Base-by-base conservation (phyloP, 1,284 basidiomycete genomes). In the Moesziomyces sp. region DNA sequence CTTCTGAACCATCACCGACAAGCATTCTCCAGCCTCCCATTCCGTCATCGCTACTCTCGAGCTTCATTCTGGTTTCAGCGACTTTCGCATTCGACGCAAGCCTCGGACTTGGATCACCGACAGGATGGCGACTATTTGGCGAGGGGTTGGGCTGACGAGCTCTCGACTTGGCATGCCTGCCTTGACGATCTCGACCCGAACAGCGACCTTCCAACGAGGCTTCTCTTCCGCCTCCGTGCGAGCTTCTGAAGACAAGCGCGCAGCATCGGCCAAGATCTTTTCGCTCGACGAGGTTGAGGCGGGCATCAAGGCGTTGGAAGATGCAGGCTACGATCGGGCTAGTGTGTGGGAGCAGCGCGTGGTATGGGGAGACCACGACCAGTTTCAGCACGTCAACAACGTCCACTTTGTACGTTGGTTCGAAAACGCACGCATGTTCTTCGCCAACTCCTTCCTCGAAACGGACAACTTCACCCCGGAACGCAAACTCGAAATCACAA, bases 311-410 rank as follows among this genome's bases (percentile, higher is more conserved):
- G 53, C 54, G 0, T 46, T 74, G 0, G n/a, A 18, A 3, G 16
- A 30, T 1, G 61, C 48, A 3, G 67, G 72, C 0, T 75, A 71
- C 42, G 72, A 75, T 34, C 18, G 48, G 0, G 5, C 21, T 0
- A 59, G 57, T 7, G 52, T 76, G 3, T 74, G 60, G 61, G 75
- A 74, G 19, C 78, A 80, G 52, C 23, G 69, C 5, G 69, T 80
- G 0, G 57, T 64, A 2, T 80, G 78, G 78, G 78, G 69, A 18
- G 74, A 79, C 43, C 63, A 74, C 28, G 76, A 78, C 43, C 76
- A 78, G 58, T 81, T 77, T 49, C 70, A 66, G 18, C 79, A 81
- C 35, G 77, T 80, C 19, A 82, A 82, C 66, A 82, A 82, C 28
- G 78, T 77, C 10, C 73, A 79, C 56, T 82, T 77, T 34, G 65